Evolutionary conservation across 257 asterid genomes (phyloP).

Genomic region (Nicotiana noctiflora): DNA sequence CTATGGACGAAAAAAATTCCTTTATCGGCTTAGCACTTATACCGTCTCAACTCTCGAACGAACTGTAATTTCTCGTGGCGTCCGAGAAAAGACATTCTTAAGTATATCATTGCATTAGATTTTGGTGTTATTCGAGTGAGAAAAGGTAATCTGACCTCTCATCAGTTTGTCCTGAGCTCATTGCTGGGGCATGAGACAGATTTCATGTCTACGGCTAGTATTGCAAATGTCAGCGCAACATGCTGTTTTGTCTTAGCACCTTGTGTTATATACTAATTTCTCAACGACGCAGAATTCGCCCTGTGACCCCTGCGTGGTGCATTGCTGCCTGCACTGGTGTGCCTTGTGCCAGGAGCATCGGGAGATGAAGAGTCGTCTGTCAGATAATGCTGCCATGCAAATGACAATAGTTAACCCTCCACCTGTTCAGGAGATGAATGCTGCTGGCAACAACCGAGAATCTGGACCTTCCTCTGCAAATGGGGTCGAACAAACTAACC

Average conservation of each 20-base stretch:
- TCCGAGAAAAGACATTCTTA: not conserved
- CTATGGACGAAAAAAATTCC: not conserved
- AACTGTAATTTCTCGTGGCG: not conserved
- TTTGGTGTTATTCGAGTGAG: not conserved
- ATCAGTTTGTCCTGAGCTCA: not conserved
- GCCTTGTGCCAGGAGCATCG: slow-evolving; percentile 98
- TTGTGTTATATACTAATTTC: not conserved
- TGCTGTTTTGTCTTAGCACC: not conserved
- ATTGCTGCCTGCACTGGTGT: slow-evolving; percentile 97
- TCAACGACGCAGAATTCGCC: slow-evolving; percentile 70
- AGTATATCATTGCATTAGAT: not conserved
- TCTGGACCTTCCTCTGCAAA: slow-evolving; percentile 44
- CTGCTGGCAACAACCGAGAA: slow-evolving; percentile 20
- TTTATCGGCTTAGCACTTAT: not conserved
- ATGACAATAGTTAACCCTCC: slow-evolving; percentile 92
- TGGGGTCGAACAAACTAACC: slow-evolving; percentile 37
- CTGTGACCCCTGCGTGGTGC: slow-evolving; percentile 91
- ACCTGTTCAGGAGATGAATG: slow-evolving; percentile 68
- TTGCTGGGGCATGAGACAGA: not conserved
- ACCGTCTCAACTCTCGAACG: not conserved
- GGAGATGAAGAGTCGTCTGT: slow-evolving; percentile 80
- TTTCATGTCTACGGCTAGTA: not conserved
- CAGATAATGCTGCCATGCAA: slow-evolving; percentile 54
- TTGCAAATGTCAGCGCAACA: not conserved
- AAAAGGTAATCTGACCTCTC: not conserved